phyloP scores from a whole-genome alignment of 306 rosid genomes.

The Prunus davidiana region DNA sequence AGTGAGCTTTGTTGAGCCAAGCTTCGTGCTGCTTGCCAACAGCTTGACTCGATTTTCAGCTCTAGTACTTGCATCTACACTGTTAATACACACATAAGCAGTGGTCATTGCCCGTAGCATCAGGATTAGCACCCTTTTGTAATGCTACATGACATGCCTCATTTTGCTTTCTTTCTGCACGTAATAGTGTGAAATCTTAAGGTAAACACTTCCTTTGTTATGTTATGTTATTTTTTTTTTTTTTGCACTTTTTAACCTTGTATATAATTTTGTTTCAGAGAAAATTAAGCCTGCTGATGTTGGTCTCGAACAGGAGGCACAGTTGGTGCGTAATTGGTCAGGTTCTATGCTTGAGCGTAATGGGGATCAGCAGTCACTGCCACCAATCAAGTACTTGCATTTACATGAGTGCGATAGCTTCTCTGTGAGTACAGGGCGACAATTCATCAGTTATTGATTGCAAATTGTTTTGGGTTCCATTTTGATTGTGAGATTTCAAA shows the following conservation, averaged over 20 bases:
- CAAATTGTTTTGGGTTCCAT: neutral
- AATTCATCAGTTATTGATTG: neutral
- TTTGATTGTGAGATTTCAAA: neutral
- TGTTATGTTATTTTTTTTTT: neutral
- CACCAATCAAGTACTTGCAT: constrained; percentile 89
- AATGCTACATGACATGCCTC: neutral
- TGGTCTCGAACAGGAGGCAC: constrained; percentile 96
- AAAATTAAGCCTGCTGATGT: constrained; percentile 92
- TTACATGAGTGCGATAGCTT: constrained; percentile 75
- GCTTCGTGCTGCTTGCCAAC: neutral
- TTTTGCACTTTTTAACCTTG: constrained; percentile 17
- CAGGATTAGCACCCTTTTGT: neutral
- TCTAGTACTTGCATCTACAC: neutral
- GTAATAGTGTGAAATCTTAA: neutral
- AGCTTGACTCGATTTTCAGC: neutral
- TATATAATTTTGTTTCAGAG: constrained; percentile 52
- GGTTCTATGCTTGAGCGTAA: constrained; percentile 47
- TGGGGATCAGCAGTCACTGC: constrained; percentile 57
- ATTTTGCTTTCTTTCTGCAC: neutral
- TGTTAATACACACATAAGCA: neutral
- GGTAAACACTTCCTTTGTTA: neutral
- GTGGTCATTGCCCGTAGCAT: neutral
- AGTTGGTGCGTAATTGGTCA: constrained; percentile 77
- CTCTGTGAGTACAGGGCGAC: constrained; percentile 56
- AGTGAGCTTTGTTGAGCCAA: neutral